Conservation (phyloP, 2,329 filamentous ascomycete species). For the Colletotrichum zoysiae region DNA sequence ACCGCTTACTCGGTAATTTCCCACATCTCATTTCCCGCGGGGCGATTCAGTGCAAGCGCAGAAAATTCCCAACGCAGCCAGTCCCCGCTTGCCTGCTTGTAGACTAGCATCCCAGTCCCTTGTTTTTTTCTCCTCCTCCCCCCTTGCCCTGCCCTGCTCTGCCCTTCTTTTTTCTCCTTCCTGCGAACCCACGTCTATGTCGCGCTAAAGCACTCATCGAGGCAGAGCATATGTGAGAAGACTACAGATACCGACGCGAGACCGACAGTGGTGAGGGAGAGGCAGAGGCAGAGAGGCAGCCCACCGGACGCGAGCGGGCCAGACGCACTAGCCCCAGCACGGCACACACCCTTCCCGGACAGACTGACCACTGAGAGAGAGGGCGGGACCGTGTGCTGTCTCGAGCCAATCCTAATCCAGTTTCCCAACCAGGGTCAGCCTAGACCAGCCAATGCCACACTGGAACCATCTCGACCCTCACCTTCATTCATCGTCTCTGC, state of each 20-base stretch:
- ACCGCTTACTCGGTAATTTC: constrained; percentile 38
- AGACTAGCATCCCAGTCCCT: constrained; percentile 6
- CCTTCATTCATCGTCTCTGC: neutral
- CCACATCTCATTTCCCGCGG: constrained; percentile 39
- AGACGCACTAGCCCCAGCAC: constrained; percentile 29
- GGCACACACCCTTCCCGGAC: neutral
- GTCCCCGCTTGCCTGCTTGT: constrained; percentile 19
- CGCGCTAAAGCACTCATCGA: constrained; percentile 33
- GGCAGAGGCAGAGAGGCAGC: constrained; percentile 40
- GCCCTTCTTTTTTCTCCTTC: neutral
- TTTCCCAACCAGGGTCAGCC: neutral
- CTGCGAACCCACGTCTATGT: constrained; percentile 11
- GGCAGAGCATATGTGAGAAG: constrained; percentile 15
- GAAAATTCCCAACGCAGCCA: constrained; percentile 33
- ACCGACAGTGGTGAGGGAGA: constrained; percentile 7
- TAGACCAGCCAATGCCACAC: constrained; percentile 23
- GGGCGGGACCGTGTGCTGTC: neutral
- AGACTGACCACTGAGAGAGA: constrained; percentile 8
- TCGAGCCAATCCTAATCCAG: constrained; percentile 12
- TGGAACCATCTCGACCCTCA: constrained; percentile 28
- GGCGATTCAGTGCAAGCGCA: constrained; percentile 40
- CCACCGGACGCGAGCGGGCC: constrained; percentile 27
- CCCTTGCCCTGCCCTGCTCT: neutral
- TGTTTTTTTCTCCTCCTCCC: neutral
- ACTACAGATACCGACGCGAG: neutral